These are phyloP conservation scores for Talaromyces pinophilus DNA, from an alignment of 2,329 filamentous ascomycete species.

Conservation along the genomic window DNA sequence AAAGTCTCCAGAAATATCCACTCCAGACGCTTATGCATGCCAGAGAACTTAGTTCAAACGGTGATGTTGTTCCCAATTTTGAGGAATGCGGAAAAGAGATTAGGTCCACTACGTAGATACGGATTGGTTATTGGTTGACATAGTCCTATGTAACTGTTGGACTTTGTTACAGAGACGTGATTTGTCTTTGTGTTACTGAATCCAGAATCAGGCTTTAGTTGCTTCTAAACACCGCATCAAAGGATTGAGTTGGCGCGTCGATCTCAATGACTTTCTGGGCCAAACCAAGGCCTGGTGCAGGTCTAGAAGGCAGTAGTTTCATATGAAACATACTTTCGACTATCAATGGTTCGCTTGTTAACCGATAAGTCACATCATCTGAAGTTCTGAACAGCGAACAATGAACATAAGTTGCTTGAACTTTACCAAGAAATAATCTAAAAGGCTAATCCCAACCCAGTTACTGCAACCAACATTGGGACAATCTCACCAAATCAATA, in stretches of 20 bases:
- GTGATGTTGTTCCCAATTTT: conserved; percentile 23
- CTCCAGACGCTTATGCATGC: conserved; percentile 24
- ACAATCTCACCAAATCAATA: neutral
- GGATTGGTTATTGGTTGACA: neutral
- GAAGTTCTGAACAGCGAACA: neutral
- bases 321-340: neutral
- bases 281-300: neutral
- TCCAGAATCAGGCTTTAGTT: neutral
- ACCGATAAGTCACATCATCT: neutral
- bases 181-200: neutral
- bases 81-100: conserved; percentile 15
- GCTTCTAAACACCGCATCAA: neutral
- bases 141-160: neutral
- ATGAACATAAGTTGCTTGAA: neutral
- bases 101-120: neutral
- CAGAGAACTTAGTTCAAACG: conserved; percentile 24
- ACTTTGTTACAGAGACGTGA: neutral
- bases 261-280: neutral
- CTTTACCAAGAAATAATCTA: neutral
- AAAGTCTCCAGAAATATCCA: conserved; percentile 11
- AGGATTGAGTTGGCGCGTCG: neutral
- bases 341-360: neutral
- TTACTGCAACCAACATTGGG: neutral
- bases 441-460: neutral
- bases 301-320: neutral